These are phyloP conservation scores for Euphorbia lathyris DNA, from an alignment of 345 rosid species.

Conservation along the genomic window DNA sequence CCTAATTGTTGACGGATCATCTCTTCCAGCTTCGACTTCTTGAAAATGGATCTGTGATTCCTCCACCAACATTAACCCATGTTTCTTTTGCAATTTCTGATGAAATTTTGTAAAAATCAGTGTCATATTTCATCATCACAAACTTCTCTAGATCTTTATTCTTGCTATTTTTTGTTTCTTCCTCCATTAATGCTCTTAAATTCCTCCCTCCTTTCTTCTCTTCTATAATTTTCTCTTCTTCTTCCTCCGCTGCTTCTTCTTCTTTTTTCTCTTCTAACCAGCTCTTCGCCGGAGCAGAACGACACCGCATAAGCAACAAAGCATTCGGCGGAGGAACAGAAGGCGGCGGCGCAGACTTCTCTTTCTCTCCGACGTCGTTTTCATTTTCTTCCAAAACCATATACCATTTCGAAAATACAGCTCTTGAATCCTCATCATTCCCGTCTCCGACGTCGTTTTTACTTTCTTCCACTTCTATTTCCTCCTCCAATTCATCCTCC, in stretches of 20 bases:
- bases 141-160: conserved; percentile 30
- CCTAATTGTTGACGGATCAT: conserved; percentile 25
- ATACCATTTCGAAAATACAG: conserved; percentile 70
- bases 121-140: conserved; percentile 52
- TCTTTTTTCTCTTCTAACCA: conserved; percentile 39
- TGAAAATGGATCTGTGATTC: conserved; percentile 47
- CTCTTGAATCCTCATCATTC: conserved; percentile 39
- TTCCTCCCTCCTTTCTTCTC: conserved; percentile 23
- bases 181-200: conserved; percentile 58
- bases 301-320: conserved; percentile 69
- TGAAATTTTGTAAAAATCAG: conserved; percentile 58
- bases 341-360: conserved; percentile 21
- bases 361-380: conserved; percentile 20
- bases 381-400: conserved; percentile 66
- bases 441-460: neutral
- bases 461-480: conserved; percentile 23
- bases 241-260: conserved; percentile 21
- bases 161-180: conserved; percentile 36
- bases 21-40: conserved; percentile 79
- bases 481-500: conserved; percentile 42
- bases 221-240: conserved; percentile 16
- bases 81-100: conserved; percentile 73
- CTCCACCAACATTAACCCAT: conserved; percentile 61
- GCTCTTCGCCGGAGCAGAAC: conserved; percentile 76
- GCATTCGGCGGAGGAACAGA: conserved; percentile 78